phyloP scores from a whole-genome alignment of 2,329 filamentous ascomycete species.

The Aspergillus chevalieri region DNA sequence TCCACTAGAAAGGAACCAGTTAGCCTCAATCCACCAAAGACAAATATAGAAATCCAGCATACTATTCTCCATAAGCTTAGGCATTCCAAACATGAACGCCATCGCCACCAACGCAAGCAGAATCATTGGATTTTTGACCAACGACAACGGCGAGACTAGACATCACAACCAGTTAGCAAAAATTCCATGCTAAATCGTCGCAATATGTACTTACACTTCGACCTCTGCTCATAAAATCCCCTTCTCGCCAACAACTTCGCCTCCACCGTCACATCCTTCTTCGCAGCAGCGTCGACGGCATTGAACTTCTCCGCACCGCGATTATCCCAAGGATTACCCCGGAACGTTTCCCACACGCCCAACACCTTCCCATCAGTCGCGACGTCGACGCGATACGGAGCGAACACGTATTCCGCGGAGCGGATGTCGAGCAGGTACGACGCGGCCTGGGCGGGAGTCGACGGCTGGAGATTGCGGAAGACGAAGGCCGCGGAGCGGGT shows the following conservation, averaged over 20 bases:
- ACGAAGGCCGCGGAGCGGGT: conserved; percentile 64
- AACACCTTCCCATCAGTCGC: conserved; percentile 46
- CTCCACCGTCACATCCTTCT: conserved; percentile 48
- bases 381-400: conserved; percentile 69
- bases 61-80: conserved; percentile 94
- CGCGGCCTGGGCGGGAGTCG: conserved; percentile 12
- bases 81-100: conserved; percentile 82
- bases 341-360: conserved; percentile 73
- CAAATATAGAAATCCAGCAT: conserved; percentile 39
- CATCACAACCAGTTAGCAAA: conserved; percentile 4
- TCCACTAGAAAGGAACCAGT: conserved; percentile 61
- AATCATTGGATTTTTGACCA: conserved; percentile 95
- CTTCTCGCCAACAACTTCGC: conserved; percentile 58
- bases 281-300: conserved; percentile 18
- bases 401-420: conserved; percentile 67
- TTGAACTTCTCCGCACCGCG: conserved; percentile 54
- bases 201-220: conserved; percentile 56
- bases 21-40: neutral
- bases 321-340: conserved; percentile 86
- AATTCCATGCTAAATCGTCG: neutral
- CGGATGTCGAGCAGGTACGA: conserved; percentile 81
- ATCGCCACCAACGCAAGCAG: conserved; percentile 80
- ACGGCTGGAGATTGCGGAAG: conserved; percentile 61
- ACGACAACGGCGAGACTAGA: conserved; percentile 68
- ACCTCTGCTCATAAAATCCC: conserved; percentile 70